Base-by-base conservation (phyloP, 1,139 yeast species). In the Diutina siamensis region DNA sequence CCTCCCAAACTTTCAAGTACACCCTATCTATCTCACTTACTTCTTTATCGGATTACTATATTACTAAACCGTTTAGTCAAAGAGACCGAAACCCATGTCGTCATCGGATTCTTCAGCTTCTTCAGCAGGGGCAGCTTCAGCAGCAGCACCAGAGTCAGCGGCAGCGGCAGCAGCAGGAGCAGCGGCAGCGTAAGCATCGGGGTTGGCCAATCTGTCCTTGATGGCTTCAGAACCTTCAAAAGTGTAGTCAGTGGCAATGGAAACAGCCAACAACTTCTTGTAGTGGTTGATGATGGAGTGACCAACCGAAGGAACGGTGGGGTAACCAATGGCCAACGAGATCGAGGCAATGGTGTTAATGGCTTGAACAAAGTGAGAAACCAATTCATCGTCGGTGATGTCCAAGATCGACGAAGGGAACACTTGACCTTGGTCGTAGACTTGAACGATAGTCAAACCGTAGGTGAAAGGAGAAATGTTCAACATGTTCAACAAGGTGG, bases 381-480 rank as follows among this genome's bases (percentile, higher is more conserved):
- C 80, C 71, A 92, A 85, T 77, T 88, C 95, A 52, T 86, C 97
- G 68, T 92, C 98, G 62, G 97, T 87, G 78, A 92, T 89, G 74
- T 92, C 99, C 75, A 92, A 86, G 80, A 92, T 85, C 60, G 87
- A 72, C 55, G 97, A 74, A 73, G 95, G 89, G 94, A 92, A 92
- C 64, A 89, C 83, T 78, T 92, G 96, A 68, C 98, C 98, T 61
- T 88, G 83, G 78, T 88, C 96, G 84, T 85, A 92, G 67, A 92
- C 97, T 76, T 87, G 95, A 65, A 83, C 87, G 67, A 92, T 85
- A 65, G 87, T 71, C 83, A 92, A 76, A 86, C 98, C 99, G 74
- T 85, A 92, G 64, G 98, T 87, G 84, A 92, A 92, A 63, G 99
- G 99, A 73, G 98, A 94, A 71, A 92, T 89, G 94, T 92, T 84